These are phyloP conservation scores for Penicillium nucicola DNA, from an alignment of 495 filamentous ascomycete species.

Conservation along the genomic window DNA sequence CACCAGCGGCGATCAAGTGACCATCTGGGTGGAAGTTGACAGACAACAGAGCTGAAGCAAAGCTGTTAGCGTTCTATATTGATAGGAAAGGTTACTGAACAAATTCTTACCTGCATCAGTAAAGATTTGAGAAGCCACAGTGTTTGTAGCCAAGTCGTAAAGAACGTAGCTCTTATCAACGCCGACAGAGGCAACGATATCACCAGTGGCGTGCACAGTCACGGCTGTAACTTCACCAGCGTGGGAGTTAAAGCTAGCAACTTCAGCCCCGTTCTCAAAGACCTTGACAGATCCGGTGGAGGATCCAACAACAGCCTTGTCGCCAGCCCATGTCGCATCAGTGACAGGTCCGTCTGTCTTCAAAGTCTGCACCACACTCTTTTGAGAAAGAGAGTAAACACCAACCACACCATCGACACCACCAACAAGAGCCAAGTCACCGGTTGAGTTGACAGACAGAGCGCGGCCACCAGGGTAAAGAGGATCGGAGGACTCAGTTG, in stretches of 20 bases:
- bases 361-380: slow-evolving; percentile 64
- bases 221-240: slow-evolving; percentile 76
- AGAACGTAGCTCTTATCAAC: slow-evolving; percentile 91
- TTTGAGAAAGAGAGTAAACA: slow-evolving; percentile 72
- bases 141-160: slow-evolving; percentile 71
- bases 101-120: slow-evolving; percentile 71
- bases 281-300: slow-evolving; percentile 75
- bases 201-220: slow-evolving; percentile 77
- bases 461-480: slow-evolving; percentile 62
- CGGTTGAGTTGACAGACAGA: slow-evolving; percentile 62
- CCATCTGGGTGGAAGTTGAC: slow-evolving; percentile 94
- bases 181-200: slow-evolving; percentile 83
- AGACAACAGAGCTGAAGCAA: slow-evolving; percentile 63
- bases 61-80: slow-evolving; percentile 5
- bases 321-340: slow-evolving; percentile 74
- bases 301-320: slow-evolving; percentile 67
- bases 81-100: background rate
- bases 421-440: slow-evolving; percentile 73
- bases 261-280: slow-evolving; percentile 64
- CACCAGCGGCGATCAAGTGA: slow-evolving; percentile 84
- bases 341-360: slow-evolving; percentile 68
- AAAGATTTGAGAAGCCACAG: slow-evolving; percentile 71
- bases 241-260: slow-evolving; percentile 68
- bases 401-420: slow-evolving; percentile 73
- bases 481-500: slow-evolving; percentile 55